Evolutionary conservation across 2,329 filamentous ascomycete species (phyloP), one percentile per base, ranked within the genome.

Genomic region (Colletotrichum acutatum): DNA sequence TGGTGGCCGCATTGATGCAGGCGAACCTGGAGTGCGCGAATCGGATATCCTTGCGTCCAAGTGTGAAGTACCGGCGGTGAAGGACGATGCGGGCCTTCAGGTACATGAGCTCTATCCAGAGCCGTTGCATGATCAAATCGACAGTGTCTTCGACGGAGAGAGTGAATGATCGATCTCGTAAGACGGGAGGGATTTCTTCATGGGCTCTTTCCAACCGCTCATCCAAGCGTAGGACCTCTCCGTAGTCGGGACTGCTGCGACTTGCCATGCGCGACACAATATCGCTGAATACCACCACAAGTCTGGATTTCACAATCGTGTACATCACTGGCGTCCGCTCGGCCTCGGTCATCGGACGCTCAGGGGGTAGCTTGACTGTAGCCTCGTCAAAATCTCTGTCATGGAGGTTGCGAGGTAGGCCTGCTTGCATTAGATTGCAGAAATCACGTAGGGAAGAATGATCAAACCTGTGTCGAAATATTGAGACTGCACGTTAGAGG

Each of bases 1-100:
- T 80, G 26, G 83, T 78, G 1, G 86, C 84, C 5, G 86, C 84
- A 65, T 86, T 83, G 3, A 87, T 76, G 74, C 86, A 87, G 0
- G 81, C 79, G 56, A 78, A 77, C 6, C 85, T 80, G 0, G 86
- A 87, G 70, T 83, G 82, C 28, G 77, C 75, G 67, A 82, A 86
- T 7, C 78, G 79, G 1, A 74, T 16, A 65, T 85, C 80, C 1
- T 77, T 79, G 24, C 81, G 80, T 0, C 81, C 83, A 0, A 75
- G 42, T 5, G 76, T 76, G 24, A 82, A 74, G 61, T 79, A 81
- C 22, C 75, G 74, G 5, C 84, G 79, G 74, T 86, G 84, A 5
- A 86, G 77, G 22, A 86, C 81, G 63, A 83, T 84, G n/a, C 83
- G 74, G 49, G 79, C 81, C 66, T 83, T 84, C 32, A 82, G 78